Base-by-base conservation (phyloP, 2,329 filamentous ascomycete species). In the Claviceps spartinae region DNA sequence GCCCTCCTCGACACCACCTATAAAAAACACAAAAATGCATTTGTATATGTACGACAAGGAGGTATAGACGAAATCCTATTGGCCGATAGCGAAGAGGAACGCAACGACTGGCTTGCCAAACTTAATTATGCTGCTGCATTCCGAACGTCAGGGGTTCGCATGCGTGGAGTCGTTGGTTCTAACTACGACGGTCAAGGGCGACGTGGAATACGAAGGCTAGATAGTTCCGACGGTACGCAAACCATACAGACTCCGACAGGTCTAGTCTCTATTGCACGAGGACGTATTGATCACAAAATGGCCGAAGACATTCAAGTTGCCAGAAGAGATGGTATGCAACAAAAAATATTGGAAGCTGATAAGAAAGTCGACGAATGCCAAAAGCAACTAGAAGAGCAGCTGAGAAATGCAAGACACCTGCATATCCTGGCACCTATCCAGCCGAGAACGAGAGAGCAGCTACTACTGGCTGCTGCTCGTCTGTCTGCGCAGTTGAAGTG, bases 101-200 rank as follows among this genome's bases (percentile, higher is more conserved):
- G 95, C 77, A 95, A 96, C 61, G 93, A 98, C 63, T 98, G 93
- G 93, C 73, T 98, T 30, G 87, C 86, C 7, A 93, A 95, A 62
- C 78, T 98, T 54, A 98, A 98, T 65, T 97, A 97, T 64, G 91
- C 91, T 37, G 90, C 93, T 8, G 88, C 93, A 1, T 97, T 97
- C 66, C 81, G 88, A 59, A 95, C 89, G 0, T 88, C 90, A 5
- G 90, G 91, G 13, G 88, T 97, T 5, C 81, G 88, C 44, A 94
- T 95, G 75, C 81, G 91, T 59, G 90, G 89, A 22, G 84, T 95
- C 52, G 78, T 93, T 50, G 89, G 87, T 13, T 85, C 85, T 5
- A 83, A 85, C 59, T 93, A 95, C 60, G 88, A 95, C 61, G 88
- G 86, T 2, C 88, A 95, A 63, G 78, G 78, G 52, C 78, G 81